Evolutionary conservation across 306 rosid species (phyloP).

Genomic region (Neltuma alba): DNA sequence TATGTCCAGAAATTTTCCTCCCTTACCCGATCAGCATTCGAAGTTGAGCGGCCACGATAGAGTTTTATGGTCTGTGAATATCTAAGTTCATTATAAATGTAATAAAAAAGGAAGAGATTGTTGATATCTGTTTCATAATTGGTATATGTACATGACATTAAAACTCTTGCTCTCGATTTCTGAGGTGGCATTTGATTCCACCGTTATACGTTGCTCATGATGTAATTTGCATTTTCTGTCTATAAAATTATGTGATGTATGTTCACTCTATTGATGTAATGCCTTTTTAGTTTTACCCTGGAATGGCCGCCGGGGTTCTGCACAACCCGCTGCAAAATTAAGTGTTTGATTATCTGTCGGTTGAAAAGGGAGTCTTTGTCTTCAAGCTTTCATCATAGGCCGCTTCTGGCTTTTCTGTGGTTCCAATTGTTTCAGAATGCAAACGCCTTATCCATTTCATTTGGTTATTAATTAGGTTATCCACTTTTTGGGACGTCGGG

Average conservation of each 20-base stretch:
- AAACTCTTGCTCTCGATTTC: conserved; percentile 16
- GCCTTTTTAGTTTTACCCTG: not conserved
- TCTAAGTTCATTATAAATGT: not conserved
- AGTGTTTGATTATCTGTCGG: not conserved
- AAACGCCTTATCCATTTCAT: conserved; percentile 1
- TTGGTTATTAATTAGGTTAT: not conserved
- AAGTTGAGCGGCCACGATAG: not conserved
- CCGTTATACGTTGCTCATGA: not conserved
- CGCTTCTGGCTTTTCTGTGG: not conserved
- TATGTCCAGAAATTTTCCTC: not conserved
- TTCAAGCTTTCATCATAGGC: not conserved
- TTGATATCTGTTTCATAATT: conserved; percentile 21
- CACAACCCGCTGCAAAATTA: not conserved
- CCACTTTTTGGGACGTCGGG: not conserved
- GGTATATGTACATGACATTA: not conserved
- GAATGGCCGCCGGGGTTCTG: not conserved
- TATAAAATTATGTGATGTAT: not conserved
- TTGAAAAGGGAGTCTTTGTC: conserved; percentile 35
- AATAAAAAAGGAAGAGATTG: conserved; percentile 21
- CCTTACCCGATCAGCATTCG: not conserved
- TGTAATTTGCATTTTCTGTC: not conserved
- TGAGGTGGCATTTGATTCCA: conserved; percentile 37
- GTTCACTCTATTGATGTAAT: not conserved
- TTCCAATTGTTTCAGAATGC: not conserved
- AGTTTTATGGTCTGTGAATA: conserved; percentile 39